Evolutionary conservation across 495 filamentous ascomycete species (phyloP), one percentile per base, ranked within the genome.

Genomic region (Podospora tetraspora): DNA sequence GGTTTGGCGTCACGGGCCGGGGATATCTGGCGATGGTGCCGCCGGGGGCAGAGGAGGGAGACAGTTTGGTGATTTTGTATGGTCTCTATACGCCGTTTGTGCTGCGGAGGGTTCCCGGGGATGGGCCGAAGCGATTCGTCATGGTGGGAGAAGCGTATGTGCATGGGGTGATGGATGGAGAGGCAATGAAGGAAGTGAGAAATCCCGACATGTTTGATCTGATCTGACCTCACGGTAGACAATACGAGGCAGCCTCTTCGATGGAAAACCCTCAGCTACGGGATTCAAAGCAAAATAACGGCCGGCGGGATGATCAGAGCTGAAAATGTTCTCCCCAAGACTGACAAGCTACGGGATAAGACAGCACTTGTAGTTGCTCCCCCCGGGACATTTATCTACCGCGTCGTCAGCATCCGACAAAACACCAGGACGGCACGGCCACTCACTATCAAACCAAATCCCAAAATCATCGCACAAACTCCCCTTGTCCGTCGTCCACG

Each of bases 131-230:
- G 19, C n/a, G 43, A 9, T 52, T 7, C 1, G 16, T 52, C 43
- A n/a, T 52, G 43, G 19, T 52, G 1, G 43, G 43, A 2, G 43
- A 52, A 52, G 61, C 25, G 6, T 64, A 52, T 24, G 37, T 64
- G 29, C 62, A 64, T n/a, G 62, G 62, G 13, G 23, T 64, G 34
- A 64, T 64, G 62, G 62, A 64, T 56, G 62, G 62, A 13, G 62
- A 64, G 62, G 62, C 21, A 3, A 64, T 64, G 23, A 7, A 6
- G 12, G 59, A 19, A 24, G 13, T n/a, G 24, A 19, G 24, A 24
- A 29, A 8, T 6, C 12, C 23, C 12, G 27, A 29, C 24, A 23
- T n/a, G 10, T 59, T 60, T 60, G 59, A 60, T 21, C 23, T 60
- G 12, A 27, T 60, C 12, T 60, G 11, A 27, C 27, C 12, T 52